Evolutionary conservation across 2,329 filamentous ascomycete species (phyloP).

Genomic region (Botrytis galanthina): DNA sequence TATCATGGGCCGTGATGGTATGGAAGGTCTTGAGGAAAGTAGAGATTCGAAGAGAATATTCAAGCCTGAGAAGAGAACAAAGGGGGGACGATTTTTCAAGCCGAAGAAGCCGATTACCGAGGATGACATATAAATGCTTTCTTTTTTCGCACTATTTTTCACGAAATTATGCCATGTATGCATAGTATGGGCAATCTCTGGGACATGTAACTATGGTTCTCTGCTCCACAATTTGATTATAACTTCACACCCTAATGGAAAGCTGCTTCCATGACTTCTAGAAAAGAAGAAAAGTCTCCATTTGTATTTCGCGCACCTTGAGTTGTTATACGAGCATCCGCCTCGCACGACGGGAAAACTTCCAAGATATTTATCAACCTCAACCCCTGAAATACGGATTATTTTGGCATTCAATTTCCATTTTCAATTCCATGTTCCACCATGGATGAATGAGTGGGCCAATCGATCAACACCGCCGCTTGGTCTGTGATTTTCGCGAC

Average conservation of each 20-base stretch:
- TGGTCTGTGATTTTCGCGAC: constrained; percentile 5
- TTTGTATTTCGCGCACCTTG: neutral
- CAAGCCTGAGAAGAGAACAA: constrained; percentile 37
- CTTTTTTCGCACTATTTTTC: neutral
- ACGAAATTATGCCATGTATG: constrained; percentile 9
- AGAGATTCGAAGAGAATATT: constrained; percentile 29
- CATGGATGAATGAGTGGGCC: constrained; percentile 1
- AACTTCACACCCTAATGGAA: neutral
- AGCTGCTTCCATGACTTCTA: neutral
- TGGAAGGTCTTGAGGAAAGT: constrained; percentile 34
- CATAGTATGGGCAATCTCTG: neutral
- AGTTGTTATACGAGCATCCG: neutral
- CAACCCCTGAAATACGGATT: constrained; percentile 7
- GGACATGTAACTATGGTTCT: neutral
- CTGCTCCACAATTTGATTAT: constrained; percentile 11
- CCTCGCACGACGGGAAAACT: neutral
- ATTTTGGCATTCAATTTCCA: constrained; percentile 9
- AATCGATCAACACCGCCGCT: constrained; percentile 7
- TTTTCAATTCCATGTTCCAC: constrained; percentile 1
- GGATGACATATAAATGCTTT: constrained; percentile 30
- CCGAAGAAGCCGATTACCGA: constrained; percentile 38
- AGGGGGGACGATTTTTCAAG: constrained; percentile 40
- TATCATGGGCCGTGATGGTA: constrained; percentile 37
- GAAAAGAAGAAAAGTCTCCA: neutral
- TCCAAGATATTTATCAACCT: neutral